These are phyloP conservation scores for Kalanchoe fedtschenkoi DNA, from an alignment of 164 flowering plant genomes.

Conservation along the genomic window DNA sequence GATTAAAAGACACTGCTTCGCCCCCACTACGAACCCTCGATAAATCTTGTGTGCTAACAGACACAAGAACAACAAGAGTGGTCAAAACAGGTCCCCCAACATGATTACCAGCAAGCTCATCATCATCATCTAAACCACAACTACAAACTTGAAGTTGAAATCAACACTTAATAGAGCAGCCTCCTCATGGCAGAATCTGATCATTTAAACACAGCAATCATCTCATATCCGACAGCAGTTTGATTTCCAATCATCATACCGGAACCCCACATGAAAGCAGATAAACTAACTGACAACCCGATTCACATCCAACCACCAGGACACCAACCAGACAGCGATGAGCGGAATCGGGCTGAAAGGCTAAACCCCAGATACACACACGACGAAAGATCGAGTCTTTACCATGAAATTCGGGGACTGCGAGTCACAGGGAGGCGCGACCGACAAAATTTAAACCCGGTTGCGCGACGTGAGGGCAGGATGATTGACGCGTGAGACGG, in stretches of 20 bases:
- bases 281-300: background rate
- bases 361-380: background rate
- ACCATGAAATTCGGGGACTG: background rate
- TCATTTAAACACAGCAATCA: background rate
- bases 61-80: background rate
- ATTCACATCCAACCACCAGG: background rate
- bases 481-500: background rate
- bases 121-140: too few species aligned
- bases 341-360: too few species aligned
- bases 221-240: too few species aligned
- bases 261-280: background rate
- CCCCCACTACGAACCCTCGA: background rate
- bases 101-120: too few species aligned
- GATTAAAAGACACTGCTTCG: background rate
- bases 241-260: background rate
- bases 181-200: too few species aligned
- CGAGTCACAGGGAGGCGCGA: background rate
- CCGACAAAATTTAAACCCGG: background rate
- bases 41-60: too few species aligned
- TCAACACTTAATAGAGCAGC: too few species aligned
- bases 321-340: background rate
- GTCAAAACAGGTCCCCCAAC: too few species aligned
- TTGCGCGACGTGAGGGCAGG: conserved; percentile 6
- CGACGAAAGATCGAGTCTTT: background rate
- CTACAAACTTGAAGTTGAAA: too few species aligned